Evolutionary conservation across 495 filamentous ascomycete genomes (phyloP).

Genomic region (Chaetomium fimeti): DNA sequence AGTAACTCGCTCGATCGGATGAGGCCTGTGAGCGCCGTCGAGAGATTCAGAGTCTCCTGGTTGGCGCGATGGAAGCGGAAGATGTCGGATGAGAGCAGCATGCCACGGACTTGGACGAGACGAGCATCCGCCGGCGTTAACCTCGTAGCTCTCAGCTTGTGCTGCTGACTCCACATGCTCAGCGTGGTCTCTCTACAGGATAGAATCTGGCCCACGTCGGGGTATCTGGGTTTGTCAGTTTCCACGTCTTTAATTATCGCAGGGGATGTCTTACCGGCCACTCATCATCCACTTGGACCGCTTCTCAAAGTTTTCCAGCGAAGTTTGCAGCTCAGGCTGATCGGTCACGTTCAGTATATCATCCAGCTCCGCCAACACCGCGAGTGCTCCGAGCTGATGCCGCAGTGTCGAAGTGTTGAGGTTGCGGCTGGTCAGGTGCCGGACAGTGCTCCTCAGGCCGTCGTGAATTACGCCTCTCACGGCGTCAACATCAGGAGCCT

Average conservation of each 20-base stretch:
- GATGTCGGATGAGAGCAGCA: slow-evolving; percentile 70
- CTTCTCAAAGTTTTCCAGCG: slow-evolving; percentile 59
- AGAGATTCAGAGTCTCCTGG: slow-evolving; percentile 80
- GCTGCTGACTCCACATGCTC: slow-evolving; percentile 70
- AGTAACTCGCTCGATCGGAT: slow-evolving; percentile 62
- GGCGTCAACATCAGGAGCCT: slow-evolving; percentile 53
- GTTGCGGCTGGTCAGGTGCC: slow-evolving; percentile 52
- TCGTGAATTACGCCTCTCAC: slow-evolving; percentile 57
- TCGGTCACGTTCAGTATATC: slow-evolving; percentile 65
- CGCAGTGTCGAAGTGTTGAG: slow-evolving; percentile 61
- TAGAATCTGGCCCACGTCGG: slow-evolving; percentile 76
- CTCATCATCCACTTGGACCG: slow-evolving; percentile 76
- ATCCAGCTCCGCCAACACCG: slow-evolving; percentile 76
- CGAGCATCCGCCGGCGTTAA: slow-evolving; percentile 61
- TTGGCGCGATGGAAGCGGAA: slow-evolving; percentile 73
- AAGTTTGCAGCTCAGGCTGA: slow-evolving; percentile 58
- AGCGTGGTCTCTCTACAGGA: slow-evolving; percentile 79
- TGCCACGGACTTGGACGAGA: slow-evolving; percentile 66
- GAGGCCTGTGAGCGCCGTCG: slow-evolving; percentile 74
- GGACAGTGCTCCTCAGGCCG: slow-evolving; percentile 64
- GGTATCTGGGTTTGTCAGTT: slow-evolving; percentile 56
- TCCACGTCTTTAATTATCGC: background rate
- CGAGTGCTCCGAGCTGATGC: slow-evolving; percentile 65
- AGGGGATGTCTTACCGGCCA: slow-evolving; percentile 56
- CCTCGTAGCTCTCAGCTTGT: slow-evolving; percentile 59